Evolutionary conservation across 2,329 filamentous ascomycete genomes (phyloP).

Genomic region (Penicillium brevicompactum): DNA sequence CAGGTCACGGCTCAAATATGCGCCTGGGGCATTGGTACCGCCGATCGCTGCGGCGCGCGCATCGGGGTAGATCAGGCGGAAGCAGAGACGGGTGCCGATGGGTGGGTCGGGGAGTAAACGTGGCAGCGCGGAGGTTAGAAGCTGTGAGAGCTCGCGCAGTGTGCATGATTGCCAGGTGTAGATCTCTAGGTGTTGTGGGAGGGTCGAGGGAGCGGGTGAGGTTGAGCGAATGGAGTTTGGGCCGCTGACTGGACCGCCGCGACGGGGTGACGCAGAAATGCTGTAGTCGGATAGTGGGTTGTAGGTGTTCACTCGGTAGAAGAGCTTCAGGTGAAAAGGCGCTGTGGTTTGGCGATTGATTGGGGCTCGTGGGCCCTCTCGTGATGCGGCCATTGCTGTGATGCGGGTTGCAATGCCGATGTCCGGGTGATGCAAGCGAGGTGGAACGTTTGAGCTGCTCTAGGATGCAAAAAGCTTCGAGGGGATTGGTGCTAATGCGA

Average conservation of each 20-base stretch:
- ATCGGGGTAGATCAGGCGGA: constrained; percentile 84
- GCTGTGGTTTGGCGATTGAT: constrained; percentile 71
- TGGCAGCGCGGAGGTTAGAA: constrained; percentile 71
- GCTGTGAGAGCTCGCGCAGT: constrained; percentile 75
- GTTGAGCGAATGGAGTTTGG: constrained; percentile 43
- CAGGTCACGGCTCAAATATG: constrained; percentile 77
- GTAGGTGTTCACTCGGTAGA: constrained; percentile 74
- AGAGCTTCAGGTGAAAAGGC: constrained; percentile 83
- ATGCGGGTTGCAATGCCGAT: background rate
- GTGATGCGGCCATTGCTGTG: constrained; percentile 24
- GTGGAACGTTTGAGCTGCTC: background rate
- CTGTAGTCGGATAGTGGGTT: constrained; percentile 56
- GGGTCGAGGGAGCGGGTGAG: constrained; percentile 59
- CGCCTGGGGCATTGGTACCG: constrained; percentile 50
- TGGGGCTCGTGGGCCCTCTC: constrained; percentile 40
- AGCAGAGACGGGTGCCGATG: constrained; percentile 81
- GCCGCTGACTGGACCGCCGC: constrained; percentile 31
- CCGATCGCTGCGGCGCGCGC: constrained; percentile 50
- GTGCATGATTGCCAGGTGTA: constrained; percentile 86
- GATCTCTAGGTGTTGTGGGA: constrained; percentile 72
- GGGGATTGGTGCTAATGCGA: background rate
- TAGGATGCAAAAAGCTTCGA: background rate
- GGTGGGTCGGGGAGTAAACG: constrained; percentile 70
- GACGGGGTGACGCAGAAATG: constrained; percentile 28
- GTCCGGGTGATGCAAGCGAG: background rate